phyloP scores from a whole-genome alignment of 1,284 basidiomycete genomes.

The Naganishia sp. region DNA sequence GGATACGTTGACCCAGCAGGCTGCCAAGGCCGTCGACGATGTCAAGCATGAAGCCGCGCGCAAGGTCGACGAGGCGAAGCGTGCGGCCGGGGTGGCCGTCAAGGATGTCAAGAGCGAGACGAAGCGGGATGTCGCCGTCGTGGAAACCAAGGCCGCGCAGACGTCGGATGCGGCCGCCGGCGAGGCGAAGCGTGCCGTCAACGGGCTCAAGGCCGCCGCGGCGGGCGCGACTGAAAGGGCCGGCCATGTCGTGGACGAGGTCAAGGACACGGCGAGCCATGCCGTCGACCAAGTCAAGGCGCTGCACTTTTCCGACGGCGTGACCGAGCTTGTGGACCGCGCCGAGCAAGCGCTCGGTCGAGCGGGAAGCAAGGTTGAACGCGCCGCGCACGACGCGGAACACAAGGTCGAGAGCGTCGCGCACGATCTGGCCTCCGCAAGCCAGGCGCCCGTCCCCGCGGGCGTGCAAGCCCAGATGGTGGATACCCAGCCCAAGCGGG shows the following conservation, averaged over 20 bases:
- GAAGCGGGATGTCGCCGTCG: conserved; percentile 17
- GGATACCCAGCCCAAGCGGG: conserved; percentile 47
- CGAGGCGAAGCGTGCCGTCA: conserved; percentile 42
- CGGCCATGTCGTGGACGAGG: background rate
- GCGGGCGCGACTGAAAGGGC: conserved; percentile 27
- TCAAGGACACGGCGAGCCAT: conserved; percentile 41
- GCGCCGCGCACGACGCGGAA: conserved; percentile 36
- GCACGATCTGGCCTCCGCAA: conserved; percentile 39
- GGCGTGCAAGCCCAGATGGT: conserved; percentile 43
- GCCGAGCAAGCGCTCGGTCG: conserved; percentile 60
- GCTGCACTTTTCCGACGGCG: conserved; percentile 63
- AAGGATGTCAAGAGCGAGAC: conserved; percentile 48
- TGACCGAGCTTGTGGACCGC: conserved; percentile 65
- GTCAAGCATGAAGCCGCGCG: conserved; percentile 16
- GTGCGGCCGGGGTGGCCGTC: conserved; percentile 26
- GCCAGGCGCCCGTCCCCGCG: conserved; percentile 58
- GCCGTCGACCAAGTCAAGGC: conserved; percentile 55
- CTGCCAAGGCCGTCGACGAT: conserved; percentile 37
- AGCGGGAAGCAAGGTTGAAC: conserved; percentile 35
- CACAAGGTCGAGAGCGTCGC: conserved; percentile 37
- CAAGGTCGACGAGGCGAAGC: conserved; percentile 34
- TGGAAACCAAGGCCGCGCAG: conserved; percentile 30
- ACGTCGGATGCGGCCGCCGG: conserved; percentile 39
- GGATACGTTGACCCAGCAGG: conserved; percentile 43
- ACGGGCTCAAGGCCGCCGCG: conserved; percentile 39